Evolutionary conservation across 2,329 filamentous ascomycete species (phyloP), one percentile per base, ranked within the genome.

Genomic region (Sarocladiaceae sp.): DNA sequence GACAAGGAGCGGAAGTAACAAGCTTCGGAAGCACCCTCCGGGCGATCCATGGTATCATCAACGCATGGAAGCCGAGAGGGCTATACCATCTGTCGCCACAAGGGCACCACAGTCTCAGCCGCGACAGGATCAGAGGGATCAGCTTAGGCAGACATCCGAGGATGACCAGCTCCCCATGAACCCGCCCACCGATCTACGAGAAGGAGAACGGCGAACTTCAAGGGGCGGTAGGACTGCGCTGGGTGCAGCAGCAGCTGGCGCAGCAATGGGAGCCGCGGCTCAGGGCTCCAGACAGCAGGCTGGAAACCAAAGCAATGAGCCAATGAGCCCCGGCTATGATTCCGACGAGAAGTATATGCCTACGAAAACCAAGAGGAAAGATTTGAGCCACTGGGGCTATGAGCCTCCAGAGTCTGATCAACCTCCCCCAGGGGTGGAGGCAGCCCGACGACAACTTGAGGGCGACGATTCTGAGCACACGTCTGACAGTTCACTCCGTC

Each of bases 11-110:
- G 75, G 70, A n/a, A 84, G 79, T 59, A 82, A 82, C 57, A 84
- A 80, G 60, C 66, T 83, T 31, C 76, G 71, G 60, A 84, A 84
- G 55, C 74, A 80, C 2, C 80, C 77, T 1, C 78, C 80, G 2
- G 70, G 65, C n/a, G 78, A 83, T 47, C 65, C 71, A 2, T 75
- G 73, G 71, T 71, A 72, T 57, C 66, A 64, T 48, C 63, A 64
- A 22, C 69, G 74, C 31, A 63, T 61, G n/a, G 73, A 76, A 26
- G 68, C 71, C 3, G 75, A 77, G 51, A 69, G 39, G 7, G 20
- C 26, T 11, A 29, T 39, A 10, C 40, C 18, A 7, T 18, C 39
- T 10, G 33, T 36, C 37, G 42, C 49, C 12, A 37, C 40, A 13
- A 23, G 53, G 18, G 36, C 17, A 28, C 22, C 28, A 17, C 25